Conservation (phyloP, 2,329 filamentous ascomycete species). For the Bretziella fagacearum region DNA sequence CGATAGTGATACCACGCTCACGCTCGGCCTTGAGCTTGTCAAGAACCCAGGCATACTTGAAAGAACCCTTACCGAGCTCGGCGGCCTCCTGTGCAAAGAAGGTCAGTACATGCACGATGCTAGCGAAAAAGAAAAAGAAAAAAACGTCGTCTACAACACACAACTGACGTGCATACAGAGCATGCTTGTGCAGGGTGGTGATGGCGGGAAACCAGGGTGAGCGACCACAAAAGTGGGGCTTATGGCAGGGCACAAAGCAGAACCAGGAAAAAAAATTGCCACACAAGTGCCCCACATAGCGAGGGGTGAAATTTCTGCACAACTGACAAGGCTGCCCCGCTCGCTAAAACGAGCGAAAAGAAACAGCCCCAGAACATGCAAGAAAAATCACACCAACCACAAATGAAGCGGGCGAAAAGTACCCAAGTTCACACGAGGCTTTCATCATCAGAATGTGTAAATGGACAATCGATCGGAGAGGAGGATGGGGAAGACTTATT, state of each 20-base stretch:
- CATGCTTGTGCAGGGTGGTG: conserved; percentile 3
- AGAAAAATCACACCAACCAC: too few relatives aligned
- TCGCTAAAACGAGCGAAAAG: background rate
- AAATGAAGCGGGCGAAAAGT: background rate
- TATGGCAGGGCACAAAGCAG: background rate
- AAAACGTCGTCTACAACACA: background rate
- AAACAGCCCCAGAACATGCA: background rate
- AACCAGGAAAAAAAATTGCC: conserved; percentile 12
- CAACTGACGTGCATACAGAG: background rate
- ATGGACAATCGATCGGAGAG: conserved; percentile 9
- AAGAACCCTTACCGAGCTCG: conserved; percentile 98
- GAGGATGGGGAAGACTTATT: conserved; percentile 43
- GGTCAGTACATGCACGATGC: conserved; percentile 15
- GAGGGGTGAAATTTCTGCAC: conserved; percentile 9
- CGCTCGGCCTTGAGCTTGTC: conserved; percentile 99
- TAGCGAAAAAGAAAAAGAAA: background rate
- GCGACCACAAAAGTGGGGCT: background rate
- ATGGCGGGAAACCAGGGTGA: background rate
- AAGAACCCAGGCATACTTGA: conserved; percentile 99
- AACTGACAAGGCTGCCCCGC: background rate
- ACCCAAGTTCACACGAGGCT: too few relatives aligned
- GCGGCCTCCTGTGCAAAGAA: conserved; percentile 62
- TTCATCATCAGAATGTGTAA: conserved; percentile 17
- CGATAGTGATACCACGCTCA: conserved; percentile 99
- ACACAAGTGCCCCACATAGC: conserved; percentile 17